These are phyloP conservation scores for Dendrobium nobile DNA, from an alignment of 106 monocot genomes.

Conservation along the genomic window DNA sequence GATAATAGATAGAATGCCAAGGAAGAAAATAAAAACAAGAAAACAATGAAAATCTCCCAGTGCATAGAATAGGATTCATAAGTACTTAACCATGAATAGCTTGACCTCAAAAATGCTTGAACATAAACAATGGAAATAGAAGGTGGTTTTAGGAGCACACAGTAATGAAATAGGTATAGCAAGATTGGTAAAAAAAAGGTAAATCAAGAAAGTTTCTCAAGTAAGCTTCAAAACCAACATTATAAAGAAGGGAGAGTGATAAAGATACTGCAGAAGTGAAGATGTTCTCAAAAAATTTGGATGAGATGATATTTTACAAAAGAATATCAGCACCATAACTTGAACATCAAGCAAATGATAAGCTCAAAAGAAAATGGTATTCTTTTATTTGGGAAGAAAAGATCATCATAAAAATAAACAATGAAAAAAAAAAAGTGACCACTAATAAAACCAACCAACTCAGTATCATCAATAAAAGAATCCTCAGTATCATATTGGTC, in stretches of 20 bases:
- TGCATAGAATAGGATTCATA: no score
- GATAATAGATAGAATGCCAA: neutral
- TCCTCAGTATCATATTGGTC: constrained; percentile 99
- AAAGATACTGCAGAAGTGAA: neutral
- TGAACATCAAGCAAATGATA: neutral
- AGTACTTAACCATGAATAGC: no score
- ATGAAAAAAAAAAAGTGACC: neutral
- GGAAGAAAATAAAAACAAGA: neutral
- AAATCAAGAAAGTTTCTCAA: neutral
- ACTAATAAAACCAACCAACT: constrained; percentile 60
- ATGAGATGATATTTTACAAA: neutral
- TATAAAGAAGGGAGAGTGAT: neutral
- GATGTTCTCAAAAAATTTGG: neutral
- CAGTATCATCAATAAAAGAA: constrained; percentile 97
- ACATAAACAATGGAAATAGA: no score
- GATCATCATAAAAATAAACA: neutral
- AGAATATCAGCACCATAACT: neutral
- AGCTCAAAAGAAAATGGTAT: neutral
- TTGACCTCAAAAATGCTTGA: no score
- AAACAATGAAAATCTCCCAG: no score
- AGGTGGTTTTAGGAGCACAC: no score
- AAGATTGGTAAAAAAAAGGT: neutral
- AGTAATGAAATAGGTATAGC: neutral
- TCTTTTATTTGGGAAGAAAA: neutral
- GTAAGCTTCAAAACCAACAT: no score